A percentile compares a stretch with the other conserved stretches of the same genome.
These are phyloP conservation scores for Sporisorium reilianum DNA, from an alignment of 1,284 basidiomycete species.

Conservation along the genomic window DNA sequence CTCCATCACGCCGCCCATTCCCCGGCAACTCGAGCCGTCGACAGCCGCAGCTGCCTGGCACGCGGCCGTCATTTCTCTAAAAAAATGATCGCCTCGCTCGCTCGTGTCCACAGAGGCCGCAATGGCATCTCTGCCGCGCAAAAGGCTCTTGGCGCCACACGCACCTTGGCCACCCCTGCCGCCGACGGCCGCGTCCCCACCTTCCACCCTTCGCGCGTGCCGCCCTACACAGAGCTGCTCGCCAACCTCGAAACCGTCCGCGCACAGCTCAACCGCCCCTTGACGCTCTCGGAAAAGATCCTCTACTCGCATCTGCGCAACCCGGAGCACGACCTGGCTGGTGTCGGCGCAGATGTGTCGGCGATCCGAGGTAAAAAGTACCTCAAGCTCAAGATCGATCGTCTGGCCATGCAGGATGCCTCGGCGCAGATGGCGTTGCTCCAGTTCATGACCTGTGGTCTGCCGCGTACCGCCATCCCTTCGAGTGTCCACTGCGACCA, in stretches of 20 bases:
- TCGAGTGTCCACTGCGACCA: conserved; percentile 95
- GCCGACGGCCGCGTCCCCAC: conserved; percentile 48
- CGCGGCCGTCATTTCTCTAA: neutral
- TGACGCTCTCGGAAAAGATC: conserved; percentile 97
- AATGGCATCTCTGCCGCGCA: conserved; percentile 34
- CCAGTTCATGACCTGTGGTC: conserved; percentile 98
- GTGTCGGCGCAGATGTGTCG: conserved; percentile 73
- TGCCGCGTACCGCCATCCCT: conserved; percentile 87
- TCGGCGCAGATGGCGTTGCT: conserved; percentile 99
- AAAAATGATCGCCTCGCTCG: conserved; percentile 46
- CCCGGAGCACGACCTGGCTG: conserved; percentile 77
- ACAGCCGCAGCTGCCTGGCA: neutral
- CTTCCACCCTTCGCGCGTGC: conserved; percentile 70
- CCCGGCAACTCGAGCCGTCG: conserved; percentile 4
- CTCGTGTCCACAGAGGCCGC: conserved; percentile 44
- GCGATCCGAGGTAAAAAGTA: conserved; percentile 86
- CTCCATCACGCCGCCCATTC: too few species aligned
- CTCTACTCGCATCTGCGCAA: conserved; percentile 91
- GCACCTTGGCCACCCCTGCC: conserved; percentile 44
- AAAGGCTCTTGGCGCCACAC: conserved; percentile 36
- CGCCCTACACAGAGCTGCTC: conserved; percentile 85
- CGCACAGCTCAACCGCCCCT: conserved; percentile 80
- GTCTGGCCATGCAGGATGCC: conserved; percentile 99
- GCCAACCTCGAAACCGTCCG: conserved; percentile 82
- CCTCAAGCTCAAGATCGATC: conserved; percentile 88